phyloP scores from a whole-genome alignment of 495 filamentous ascomycete genomes.

The Monascus purpureus region DNA sequence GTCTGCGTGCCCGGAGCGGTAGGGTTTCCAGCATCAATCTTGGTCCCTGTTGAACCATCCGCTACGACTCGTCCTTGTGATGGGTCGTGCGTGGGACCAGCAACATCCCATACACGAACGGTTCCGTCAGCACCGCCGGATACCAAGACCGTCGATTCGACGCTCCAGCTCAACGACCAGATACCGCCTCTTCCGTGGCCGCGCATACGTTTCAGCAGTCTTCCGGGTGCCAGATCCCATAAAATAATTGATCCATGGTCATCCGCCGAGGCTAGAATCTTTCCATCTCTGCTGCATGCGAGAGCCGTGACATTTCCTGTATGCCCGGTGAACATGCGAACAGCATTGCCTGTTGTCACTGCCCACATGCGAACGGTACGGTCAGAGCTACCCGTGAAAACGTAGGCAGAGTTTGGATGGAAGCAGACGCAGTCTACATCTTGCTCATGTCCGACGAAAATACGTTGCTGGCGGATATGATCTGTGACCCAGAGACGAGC shows the following conservation, averaged over 20 bases:
- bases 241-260: slow-evolving; percentile 73
- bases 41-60: slow-evolving; percentile 35
- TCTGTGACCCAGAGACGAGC: slow-evolving; percentile 84
- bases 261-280: slow-evolving; percentile 77
- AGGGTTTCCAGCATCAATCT: slow-evolving; percentile 34
- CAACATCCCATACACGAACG: slow-evolving; percentile 87
- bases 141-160: slow-evolving; percentile 74
- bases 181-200: slow-evolving; percentile 91
- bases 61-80: slow-evolving; percentile 45
- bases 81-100: slow-evolving; percentile 42
- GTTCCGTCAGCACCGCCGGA: slow-evolving; percentile 88
- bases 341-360: slow-evolving; percentile 67
- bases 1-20: slow-evolving; percentile 18
- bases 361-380: slow-evolving; percentile 95
- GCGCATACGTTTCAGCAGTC: slow-evolving; percentile 76
- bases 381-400: slow-evolving; percentile 83
- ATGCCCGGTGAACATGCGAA: slow-evolving; percentile 87
- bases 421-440: slow-evolving; percentile 74
- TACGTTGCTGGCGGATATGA: slow-evolving; percentile 73
- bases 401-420: slow-evolving; percentile 83
- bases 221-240: slow-evolving; percentile 79
- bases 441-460: slow-evolving; percentile 84
- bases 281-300: slow-evolving; percentile 74
- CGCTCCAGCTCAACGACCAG: slow-evolving; percentile 81
- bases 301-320: slow-evolving; percentile 69